Base-by-base conservation (phyloP, 1,284 basidiomycete species). In the Rhodotorula sp. region DNA sequence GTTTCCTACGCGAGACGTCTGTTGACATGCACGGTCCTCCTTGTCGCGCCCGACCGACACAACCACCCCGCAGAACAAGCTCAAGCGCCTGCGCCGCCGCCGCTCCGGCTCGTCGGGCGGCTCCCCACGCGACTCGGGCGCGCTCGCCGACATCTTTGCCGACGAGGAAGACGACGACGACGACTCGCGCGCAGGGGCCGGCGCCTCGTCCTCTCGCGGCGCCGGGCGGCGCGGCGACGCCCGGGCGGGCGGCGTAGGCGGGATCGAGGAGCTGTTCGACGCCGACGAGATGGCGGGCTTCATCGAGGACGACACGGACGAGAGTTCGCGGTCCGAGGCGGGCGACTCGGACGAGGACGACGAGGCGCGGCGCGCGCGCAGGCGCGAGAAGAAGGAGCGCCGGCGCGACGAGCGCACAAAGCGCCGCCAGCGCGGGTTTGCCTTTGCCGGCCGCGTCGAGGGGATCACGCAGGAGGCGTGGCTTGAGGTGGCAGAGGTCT, bases 401-500 rank as follows among this genome's bases (percentile, higher is more conserved):
- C 19, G 34, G 59, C 25, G 23, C n/a, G 57, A 17, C 25, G 77
- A 80, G 72, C 71, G 77, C 75, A 76, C 76, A 64, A 80, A 75
- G 53, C 74, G 79, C 56, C 77, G 78, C 61, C 74, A 79, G 67
- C 77, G 81, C 87, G 95, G 94, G 53, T 92, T 97, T 71, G 93
- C 94, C 78, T 89, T 91, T 59, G 46, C 19, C 27, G 77, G 80
- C 14, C 61, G 70, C 42, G 64, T 76, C 60, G 74, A 79, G 66
- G 78, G 78, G 23, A 66, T 77, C 53, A 68, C 69, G 57, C 61
- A 67, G 73, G 97, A 95, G 79, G 91, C 94, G 48, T 97, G 94
- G 93, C 91, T 93, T 71, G 97, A 98, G 82, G 91, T 99, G 61
- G 91, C 91, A 74, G 96, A 95, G 74, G 93, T 99, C 16, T 99